Conservation (phyloP, 108 stramenopile genomes). For the Seminavis robusta region DNA sequence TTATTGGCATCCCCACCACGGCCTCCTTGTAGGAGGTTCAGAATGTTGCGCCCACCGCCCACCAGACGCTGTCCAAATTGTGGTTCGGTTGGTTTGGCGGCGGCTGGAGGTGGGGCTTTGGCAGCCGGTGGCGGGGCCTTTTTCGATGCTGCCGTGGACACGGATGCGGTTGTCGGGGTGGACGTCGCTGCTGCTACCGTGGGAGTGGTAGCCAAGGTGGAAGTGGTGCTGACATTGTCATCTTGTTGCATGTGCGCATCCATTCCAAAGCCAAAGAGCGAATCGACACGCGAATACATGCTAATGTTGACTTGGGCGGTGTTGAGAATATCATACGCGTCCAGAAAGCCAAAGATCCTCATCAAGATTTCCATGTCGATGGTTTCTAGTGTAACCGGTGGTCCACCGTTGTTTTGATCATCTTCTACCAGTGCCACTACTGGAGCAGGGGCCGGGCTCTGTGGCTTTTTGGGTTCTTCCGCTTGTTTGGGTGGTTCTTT, state of each 20-base stretch:
- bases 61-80: not conserved
- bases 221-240: conserved; percentile 7
- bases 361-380: conserved; percentile 58
- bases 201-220: conserved; percentile 1
- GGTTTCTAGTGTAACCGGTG: conserved; percentile 18
- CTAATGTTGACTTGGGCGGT: conserved; percentile 68
- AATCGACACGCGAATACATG: conserved; percentile 70
- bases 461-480: not conserved
- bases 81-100: not conserved
- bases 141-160: not conserved
- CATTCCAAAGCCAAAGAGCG: conserved; percentile 65
- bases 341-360: conserved; percentile 64
- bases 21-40: conserved; percentile 19
- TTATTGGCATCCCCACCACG: not conserved
- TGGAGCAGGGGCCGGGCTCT: not conserved
- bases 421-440: conserved; percentile 21
- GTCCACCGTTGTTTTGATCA: conserved; percentile 16
- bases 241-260: conserved; percentile 22
- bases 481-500: not conserved
- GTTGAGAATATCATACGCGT: conserved; percentile 74
- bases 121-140: conserved; percentile 9
- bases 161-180: conserved; percentile 1
- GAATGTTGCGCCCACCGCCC: not conserved
- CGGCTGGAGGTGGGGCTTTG: conserved; percentile 4
- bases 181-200: not conserved